Conservation (phyloP, 2,329 filamentous ascomycete species). For the Eurotiales sp. region DNA sequence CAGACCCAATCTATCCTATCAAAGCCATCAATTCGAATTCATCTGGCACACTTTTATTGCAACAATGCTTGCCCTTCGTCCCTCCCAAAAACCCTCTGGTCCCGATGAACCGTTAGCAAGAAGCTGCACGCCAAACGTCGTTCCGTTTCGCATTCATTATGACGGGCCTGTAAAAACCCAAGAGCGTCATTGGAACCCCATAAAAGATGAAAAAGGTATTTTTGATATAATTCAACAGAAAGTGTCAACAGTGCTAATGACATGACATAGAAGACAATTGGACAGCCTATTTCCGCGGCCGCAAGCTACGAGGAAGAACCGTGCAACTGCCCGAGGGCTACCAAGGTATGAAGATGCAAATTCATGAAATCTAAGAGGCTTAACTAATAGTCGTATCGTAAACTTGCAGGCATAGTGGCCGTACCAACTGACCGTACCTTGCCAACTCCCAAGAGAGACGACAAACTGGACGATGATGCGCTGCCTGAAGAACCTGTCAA, state of each 20-base stretch:
- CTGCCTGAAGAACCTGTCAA: constrained; percentile 50
- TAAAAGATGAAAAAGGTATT: constrained; percentile 41
- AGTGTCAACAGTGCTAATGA: not conserved
- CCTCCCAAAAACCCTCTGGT: constrained; percentile 19
- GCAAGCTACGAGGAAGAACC: constrained; percentile 67
- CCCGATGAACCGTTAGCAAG: constrained; percentile 2
- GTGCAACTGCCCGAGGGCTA: constrained; percentile 69
- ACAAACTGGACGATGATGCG: constrained; percentile 39
- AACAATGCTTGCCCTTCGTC: constrained; percentile 35
- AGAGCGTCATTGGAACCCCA: constrained; percentile 68
- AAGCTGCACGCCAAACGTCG: constrained; percentile 62
- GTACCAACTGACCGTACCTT: constrained; percentile 43
- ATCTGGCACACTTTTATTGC: not conserved
- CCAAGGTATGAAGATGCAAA: constrained; percentile 43
- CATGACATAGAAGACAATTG: constrained; percentile 30
- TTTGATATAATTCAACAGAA: too few species aligned
- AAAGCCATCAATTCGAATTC: too few species aligned
- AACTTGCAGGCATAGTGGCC: constrained; percentile 53
- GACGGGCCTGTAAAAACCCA: constrained; percentile 65
- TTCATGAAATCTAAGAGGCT: not conserved
- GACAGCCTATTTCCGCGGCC: constrained; percentile 71
- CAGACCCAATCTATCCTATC: too few species aligned
- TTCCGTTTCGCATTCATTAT: constrained; percentile 78
- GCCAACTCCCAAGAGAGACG: constrained; percentile 35
- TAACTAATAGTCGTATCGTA: not conserved